A percentile compares a stretch with the other conserved stretches of the same genome.
phyloP scores from a whole-genome alignment of 192 early-diverging fungal species.

The Pilaira anomala region DNA sequence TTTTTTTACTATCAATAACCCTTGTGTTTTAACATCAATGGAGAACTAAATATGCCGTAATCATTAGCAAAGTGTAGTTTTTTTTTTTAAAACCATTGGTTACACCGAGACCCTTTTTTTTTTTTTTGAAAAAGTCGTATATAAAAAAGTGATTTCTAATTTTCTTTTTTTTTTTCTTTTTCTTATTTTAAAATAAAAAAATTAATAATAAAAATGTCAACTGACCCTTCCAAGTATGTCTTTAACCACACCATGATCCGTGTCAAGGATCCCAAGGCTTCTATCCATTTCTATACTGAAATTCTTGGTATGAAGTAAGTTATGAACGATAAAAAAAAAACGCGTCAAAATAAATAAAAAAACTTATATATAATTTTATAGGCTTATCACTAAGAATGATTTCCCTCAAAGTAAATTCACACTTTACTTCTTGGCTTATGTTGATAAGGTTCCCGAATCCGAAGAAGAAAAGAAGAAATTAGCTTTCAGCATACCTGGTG shows the following conservation, averaged over 20 bases:
- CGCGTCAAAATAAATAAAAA: neutral
- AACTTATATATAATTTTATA: conserved; percentile 26
- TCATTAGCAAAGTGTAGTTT: too few species aligned
- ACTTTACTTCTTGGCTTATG: conserved; percentile 77
- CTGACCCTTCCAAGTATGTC: conserved; percentile 30
- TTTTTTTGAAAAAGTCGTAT: too few species aligned
- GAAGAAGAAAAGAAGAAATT: conserved; percentile 46
- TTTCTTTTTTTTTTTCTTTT: too few species aligned
- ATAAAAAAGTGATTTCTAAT: too few species aligned
- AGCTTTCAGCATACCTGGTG: conserved; percentile 61
- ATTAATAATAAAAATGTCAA: conserved; percentile 10
- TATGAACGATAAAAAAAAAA: neutral
- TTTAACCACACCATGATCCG: conserved; percentile 87
- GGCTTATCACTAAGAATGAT: conserved; percentile 46
- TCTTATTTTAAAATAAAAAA: too few species aligned
- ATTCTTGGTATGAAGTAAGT: conserved; percentile 78
- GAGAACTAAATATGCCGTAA: too few species aligned
- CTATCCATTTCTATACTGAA: conserved; percentile 71
- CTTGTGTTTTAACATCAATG: too few species aligned
- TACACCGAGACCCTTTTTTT: too few species aligned
- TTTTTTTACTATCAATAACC: too few species aligned
- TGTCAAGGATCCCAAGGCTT: conserved; percentile 76
- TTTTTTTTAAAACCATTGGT: too few species aligned
- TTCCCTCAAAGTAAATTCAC: conserved; percentile 52
- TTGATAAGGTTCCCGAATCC: conserved; percentile 46